Base-by-base conservation (phyloP, 768 basidiomycete species). In the Leucosporidium yakuticum region DNA sequence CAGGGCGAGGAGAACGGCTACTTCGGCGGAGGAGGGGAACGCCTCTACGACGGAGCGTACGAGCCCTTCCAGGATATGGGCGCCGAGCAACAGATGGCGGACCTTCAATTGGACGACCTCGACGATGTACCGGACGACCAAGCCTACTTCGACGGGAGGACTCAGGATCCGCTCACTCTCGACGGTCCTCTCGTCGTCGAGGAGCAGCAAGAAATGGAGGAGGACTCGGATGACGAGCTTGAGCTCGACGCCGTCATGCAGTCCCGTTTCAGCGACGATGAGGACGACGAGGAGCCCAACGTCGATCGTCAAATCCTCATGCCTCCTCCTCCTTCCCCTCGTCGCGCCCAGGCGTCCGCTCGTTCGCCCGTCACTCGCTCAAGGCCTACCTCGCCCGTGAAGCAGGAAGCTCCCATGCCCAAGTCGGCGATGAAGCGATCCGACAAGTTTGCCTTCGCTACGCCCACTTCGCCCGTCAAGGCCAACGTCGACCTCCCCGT, bases 41-140 rank as follows among this genome's bases (percentile, higher is more conserved):
- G 34, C n/a, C 15, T 50, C n/a, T 68, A 68, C 56, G 56, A 62
- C 34, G 54, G 39, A 9, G 39, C 11, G 17, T 44, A 44, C 39
- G 39, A 44, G 39, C 34, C 49, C 7, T 65, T 39, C 64, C 56
- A 50, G 39, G 17, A 44, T n/a, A 4, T 53, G 23, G 58, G 53
- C 54, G 60, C 53, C 8, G 21, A 21, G 6, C 60, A 60, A 7
- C 39, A 8, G 21, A 36, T 11, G 57, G 21, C 9, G 56, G 59
- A 11, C 27, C 57, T 64, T n/a, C 75, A 61, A 67, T 62, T 74
- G 31, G 73, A 75, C 36, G 78, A 78, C 21, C 68, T 80, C 44
- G 78, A 79, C 29, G 73, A 74, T 25, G 68, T 71, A 2, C 69
- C 69, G 5, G 75, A 76, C 57, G 69, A 69, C 23, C 50, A 59